Conservation (phyloP, 805 yeast species). For the Ogataea kodamae region DNA sequence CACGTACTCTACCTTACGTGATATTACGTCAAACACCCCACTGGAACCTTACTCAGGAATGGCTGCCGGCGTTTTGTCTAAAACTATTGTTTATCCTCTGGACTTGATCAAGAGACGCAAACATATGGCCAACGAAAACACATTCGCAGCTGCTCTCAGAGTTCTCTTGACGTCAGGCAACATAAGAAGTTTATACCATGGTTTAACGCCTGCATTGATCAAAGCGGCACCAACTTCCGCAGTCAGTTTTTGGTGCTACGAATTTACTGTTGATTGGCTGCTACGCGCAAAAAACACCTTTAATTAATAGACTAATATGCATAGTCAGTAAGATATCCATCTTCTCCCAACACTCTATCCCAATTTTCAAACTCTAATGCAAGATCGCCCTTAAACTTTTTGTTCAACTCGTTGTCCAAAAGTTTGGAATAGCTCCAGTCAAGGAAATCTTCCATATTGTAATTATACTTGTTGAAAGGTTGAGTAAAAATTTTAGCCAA, state of each 20-base stretch:
- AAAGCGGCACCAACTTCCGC: constrained; percentile 77
- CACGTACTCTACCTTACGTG: constrained; percentile 53
- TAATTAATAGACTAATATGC: constrained; percentile 10
- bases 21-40: constrained; percentile 33
- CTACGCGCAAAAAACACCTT: constrained; percentile 10
- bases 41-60: constrained; percentile 63
- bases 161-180: constrained; percentile 58
- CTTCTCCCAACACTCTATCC: constrained; percentile 37
- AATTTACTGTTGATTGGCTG: constrained; percentile 27
- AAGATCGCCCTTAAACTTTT: constrained; percentile 67
- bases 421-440: constrained; percentile 81
- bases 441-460: constrained; percentile 89
- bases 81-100: constrained; percentile 75
- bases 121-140: constrained; percentile 47
- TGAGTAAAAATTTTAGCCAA: constrained; percentile 84
- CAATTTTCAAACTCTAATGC: constrained; percentile 71
- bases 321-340: constrained; percentile 24
- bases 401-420: constrained; percentile 57
- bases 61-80: constrained; percentile 72
- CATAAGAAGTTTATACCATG: constrained; percentile 64
- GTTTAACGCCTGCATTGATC: constrained; percentile 63
- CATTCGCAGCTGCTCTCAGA: constrained; percentile 24
- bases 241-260: constrained; percentile 34
- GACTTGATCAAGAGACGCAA: constrained; percentile 78
- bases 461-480: constrained; percentile 82